These are phyloP conservation scores for Kodamaea restingae DNA, from an alignment of 805 yeast genomes.

Conservation along the genomic window DNA sequence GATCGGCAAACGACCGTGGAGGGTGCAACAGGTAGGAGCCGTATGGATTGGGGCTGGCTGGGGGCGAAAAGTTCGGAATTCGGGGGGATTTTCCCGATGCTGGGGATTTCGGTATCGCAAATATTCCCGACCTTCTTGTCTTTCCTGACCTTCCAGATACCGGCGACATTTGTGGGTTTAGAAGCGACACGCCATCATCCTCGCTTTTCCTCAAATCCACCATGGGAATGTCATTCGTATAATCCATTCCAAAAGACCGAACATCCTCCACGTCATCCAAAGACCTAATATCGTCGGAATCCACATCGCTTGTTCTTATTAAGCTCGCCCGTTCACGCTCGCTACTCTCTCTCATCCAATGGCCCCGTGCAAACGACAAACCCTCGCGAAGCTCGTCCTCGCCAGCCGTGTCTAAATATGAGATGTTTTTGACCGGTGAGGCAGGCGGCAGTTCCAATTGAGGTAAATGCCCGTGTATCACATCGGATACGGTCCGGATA, in stretches of 20 bases:
- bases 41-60: too few species aligned
- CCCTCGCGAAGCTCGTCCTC: constrained; percentile 32
- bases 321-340: background rate
- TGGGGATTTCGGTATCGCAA: too few species aligned
- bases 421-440: constrained; percentile 5
- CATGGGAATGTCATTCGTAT: constrained; percentile 3
- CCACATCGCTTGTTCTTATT: background rate
- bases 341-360: constrained; percentile 6
- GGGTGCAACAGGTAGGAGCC: too few species aligned
- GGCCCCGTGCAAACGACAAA: constrained; percentile 22
- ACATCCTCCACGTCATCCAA: too few species aligned
- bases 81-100: too few species aligned
- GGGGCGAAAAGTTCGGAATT: too few species aligned
- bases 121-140: too few species aligned
- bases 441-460: constrained; percentile 1
- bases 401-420: constrained; percentile 26
- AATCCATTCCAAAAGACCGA: too few species aligned
- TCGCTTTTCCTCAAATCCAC: background rate
- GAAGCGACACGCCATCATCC: background rate
- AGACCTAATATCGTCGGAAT: too few species aligned
- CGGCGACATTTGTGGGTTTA: too few species aligned
- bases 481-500: constrained; percentile 1
- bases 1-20: background rate
- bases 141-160: too few species aligned
- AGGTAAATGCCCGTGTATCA: constrained; percentile 1